Conservation (phyloP, 805 yeast genomes). For the Cyberlindnera saturnus region DNA sequence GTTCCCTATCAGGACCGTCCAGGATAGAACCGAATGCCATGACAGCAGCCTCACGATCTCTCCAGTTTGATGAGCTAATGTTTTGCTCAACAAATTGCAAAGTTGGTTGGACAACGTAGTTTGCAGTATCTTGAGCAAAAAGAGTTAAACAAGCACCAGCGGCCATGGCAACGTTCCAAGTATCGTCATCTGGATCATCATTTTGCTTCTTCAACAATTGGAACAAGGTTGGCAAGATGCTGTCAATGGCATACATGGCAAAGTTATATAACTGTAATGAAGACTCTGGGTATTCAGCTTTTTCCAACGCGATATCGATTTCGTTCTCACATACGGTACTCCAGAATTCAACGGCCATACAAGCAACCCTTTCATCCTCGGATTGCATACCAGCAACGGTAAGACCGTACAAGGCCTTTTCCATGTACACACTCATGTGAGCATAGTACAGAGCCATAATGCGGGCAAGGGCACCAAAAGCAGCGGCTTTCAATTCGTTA, state of each 20-base stretch:
- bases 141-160: constrained; percentile 96
- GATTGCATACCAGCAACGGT: constrained; percentile 92
- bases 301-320: constrained; percentile 66
- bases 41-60: constrained; percentile 92
- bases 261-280: constrained; percentile 62
- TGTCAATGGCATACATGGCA: constrained; percentile 76
- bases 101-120: constrained; percentile 80
- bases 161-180: constrained; percentile 98
- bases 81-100: constrained; percentile 76
- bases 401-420: constrained; percentile 85
- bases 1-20: constrained; percentile 84
- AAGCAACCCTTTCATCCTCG: constrained; percentile 75
- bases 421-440: constrained; percentile 94
- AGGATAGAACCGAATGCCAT: constrained; percentile 98
- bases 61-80: constrained; percentile 62
- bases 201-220: constrained; percentile 78
- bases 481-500: constrained; percentile 81
- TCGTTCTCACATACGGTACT: constrained; percentile 99
- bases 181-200: constrained; percentile 92
- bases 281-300: constrained; percentile 53
- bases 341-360: constrained; percentile 99
- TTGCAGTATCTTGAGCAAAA: constrained; percentile 86
- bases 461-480: constrained; percentile 90
- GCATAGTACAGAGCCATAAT: constrained; percentile 86
- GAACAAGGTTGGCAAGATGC: constrained; percentile 83